A percentile compares a stretch with the other conserved stretches of the same genome.
phyloP scores from a whole-genome alignment of 768 basidiomycete genomes.

The Suillus luteus region DNA sequence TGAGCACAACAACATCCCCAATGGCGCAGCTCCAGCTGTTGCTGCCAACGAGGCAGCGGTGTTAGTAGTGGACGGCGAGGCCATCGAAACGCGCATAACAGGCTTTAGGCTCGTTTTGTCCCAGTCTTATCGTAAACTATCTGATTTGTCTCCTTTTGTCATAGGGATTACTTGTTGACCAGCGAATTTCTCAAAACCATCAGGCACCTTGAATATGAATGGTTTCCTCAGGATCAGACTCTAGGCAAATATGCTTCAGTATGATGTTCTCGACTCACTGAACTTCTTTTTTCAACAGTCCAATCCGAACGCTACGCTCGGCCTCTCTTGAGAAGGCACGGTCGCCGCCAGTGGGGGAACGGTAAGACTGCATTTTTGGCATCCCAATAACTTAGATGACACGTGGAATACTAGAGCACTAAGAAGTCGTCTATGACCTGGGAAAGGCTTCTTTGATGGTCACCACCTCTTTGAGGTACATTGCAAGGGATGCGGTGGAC shows the following conservation, averaged over 20 bases:
- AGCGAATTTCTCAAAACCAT: too few relatives aligned
- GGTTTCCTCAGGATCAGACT: constrained; percentile 39
- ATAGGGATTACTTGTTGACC: constrained; percentile 82
- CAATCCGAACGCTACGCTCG: constrained; percentile 99
- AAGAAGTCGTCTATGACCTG: constrained; percentile 41
- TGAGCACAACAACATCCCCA: constrained; percentile 76
- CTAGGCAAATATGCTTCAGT: constrained; percentile 65
- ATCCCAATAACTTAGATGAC: neutral
- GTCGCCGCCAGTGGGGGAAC: constrained; percentile 97
- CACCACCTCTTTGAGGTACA: constrained; percentile 63
- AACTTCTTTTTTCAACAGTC: constrained; percentile 49
- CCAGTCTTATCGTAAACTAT: neutral
- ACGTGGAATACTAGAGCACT: constrained; percentile 32
- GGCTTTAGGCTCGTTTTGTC: constrained; percentile 84
- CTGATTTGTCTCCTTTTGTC: constrained; percentile 11
- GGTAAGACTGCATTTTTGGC: constrained; percentile 79
- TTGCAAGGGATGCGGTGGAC: constrained; percentile 67
- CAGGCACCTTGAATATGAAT: too few relatives aligned
- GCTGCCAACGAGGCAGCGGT: constrained; percentile 51
- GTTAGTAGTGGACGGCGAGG: constrained; percentile 49
- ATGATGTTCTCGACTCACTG: constrained; percentile 8
- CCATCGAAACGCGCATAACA: constrained; percentile 48
- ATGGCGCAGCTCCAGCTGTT: constrained; percentile 48
- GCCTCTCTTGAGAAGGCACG: constrained; percentile 98
- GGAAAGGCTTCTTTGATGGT: constrained; percentile 59